Evolutionary conservation across 805 yeast genomes (phyloP).

Genomic region (Saturnispora sanitii): DNA sequence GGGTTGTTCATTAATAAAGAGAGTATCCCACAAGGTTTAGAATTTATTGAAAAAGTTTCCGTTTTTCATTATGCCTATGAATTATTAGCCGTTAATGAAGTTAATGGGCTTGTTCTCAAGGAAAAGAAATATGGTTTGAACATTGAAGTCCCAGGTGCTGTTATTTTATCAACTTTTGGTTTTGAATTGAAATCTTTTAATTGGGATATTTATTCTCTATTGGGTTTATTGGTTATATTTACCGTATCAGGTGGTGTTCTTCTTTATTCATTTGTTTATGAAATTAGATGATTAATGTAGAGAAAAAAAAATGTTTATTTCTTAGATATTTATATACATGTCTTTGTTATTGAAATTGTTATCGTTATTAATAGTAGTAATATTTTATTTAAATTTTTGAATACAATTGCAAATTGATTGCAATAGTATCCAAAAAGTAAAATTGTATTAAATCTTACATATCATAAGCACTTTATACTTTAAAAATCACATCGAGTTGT

Average conservation of each 20-base stretch:
- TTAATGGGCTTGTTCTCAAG: slow-evolving; percentile 67
- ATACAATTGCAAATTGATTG: too few relatives aligned
- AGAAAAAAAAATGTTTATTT: too few relatives aligned
- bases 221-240: slow-evolving; percentile 48
- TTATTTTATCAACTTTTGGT: slow-evolving; percentile 90
- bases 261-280: slow-evolving; percentile 64
- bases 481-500: too few relatives aligned
- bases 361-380: too few relatives aligned
- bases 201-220: slow-evolving; percentile 54
- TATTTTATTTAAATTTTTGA: too few relatives aligned
- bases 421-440: too few relatives aligned
- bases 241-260: slow-evolving; percentile 64
- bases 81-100: slow-evolving; percentile 86
- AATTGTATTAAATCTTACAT: too few relatives aligned
- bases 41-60: slow-evolving; percentile 74
- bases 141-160: slow-evolving; percentile 96
- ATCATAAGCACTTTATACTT: too few relatives aligned
- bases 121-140: slow-evolving; percentile 89
- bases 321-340: too few relatives aligned
- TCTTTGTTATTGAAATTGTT: too few relatives aligned
- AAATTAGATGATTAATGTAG: slow-evolving; percentile 44
- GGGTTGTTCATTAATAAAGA: slow-evolving; percentile 89
- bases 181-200: slow-evolving; percentile 72
- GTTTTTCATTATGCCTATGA: slow-evolving; percentile 95
- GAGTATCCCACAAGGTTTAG: slow-evolving; percentile 36